Conservation (phyloP, 2,329 filamentous ascomycete genomes). For the Aspergillus puulaauensis region DNA sequence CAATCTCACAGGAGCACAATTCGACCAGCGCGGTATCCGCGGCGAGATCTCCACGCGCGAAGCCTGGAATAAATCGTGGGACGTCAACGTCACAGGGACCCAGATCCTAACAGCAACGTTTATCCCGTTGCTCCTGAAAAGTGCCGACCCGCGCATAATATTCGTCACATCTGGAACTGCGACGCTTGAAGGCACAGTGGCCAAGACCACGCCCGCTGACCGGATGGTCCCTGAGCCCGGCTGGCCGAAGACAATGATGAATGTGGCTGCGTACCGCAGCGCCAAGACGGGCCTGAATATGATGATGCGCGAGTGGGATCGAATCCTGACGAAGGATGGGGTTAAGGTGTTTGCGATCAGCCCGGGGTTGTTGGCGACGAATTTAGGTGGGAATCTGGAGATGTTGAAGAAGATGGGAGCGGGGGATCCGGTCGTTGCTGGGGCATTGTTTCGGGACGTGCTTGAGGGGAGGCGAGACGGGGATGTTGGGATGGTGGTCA, state of each 20-base stretch:
- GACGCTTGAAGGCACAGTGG: slow-evolving; percentile 28
- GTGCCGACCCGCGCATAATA: slow-evolving; percentile 43
- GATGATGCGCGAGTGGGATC: slow-evolving; percentile 49
- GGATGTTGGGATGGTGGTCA: slow-evolving; percentile 42
- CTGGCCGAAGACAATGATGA: slow-evolving; percentile 41
- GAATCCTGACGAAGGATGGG: slow-evolving; percentile 48
- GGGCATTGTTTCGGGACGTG: slow-evolving; percentile 40
- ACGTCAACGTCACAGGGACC: slow-evolving; percentile 52
- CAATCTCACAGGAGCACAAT: slow-evolving; percentile 10
- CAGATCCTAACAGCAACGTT: slow-evolving; percentile 50
- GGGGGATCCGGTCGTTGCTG: slow-evolving; percentile 40
- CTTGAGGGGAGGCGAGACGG: slow-evolving; percentile 43
- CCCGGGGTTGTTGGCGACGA: slow-evolving; percentile 52
- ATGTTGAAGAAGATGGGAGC: slow-evolving; percentile 18
- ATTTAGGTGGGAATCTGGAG: slow-evolving; percentile 39
- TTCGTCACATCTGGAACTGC: slow-evolving; percentile 51
- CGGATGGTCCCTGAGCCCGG: slow-evolving; percentile 25
- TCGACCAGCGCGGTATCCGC: slow-evolving; percentile 31
- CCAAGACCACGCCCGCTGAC: slow-evolving; percentile 3
- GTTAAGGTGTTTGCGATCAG: slow-evolving; percentile 52
- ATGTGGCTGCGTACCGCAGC: slow-evolving; percentile 38
- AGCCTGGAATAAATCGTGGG: slow-evolving; percentile 48
- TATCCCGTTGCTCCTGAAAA: slow-evolving; percentile 51
- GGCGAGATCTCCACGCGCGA: slow-evolving; percentile 36
- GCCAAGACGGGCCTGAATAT: slow-evolving; percentile 51